Base-by-base conservation (phyloP, 129 eudicot species). In the Flaveria robusta region DNA sequence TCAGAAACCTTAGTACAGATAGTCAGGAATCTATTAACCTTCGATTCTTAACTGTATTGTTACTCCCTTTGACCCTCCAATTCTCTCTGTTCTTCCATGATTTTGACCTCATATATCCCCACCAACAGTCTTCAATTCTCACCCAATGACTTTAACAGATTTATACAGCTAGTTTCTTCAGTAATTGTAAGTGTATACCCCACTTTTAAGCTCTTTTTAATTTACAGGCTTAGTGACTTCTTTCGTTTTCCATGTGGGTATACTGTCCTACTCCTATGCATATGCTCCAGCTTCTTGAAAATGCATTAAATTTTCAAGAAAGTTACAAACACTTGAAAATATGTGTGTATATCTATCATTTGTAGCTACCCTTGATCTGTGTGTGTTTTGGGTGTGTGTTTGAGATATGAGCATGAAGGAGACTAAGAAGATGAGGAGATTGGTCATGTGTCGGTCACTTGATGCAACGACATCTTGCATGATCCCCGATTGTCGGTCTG, bases 401-500 rank as follows among this genome's bases (percentile, higher is more conserved):
- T 41, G 47, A 63, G 52, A 29, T 5, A 79, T 74, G 84, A 85
- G 78, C 69, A 66, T 68, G 80, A 87, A 85, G 84, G 79, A 69
- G 63, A 34, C 24, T 7, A 88, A 66, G 87, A 87, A 87, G 71
- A 88, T 80, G 84, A 81, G 87, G 81, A 93, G 91, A 2, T 82
- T 88, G 63, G 20, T 60, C 78, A 87, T 86, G 91, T 91, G 97
- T 85, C 97, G 81, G 56, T 84, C 97, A 20, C 29, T 75, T 7
- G 88, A 77, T 24, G 82, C 82, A 0, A 88, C 89, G 12, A 79
- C 88, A n/a, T 84, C 88, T 56, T 88, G 93, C 91, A 78, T 78
- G 83, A 31, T 45, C 16, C 77, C 77, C 1, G 91, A 82, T 68
- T 71, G 63, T 65, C 80, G 85, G 22, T 82, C 93, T 1, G 89